Evolutionary conservation across 495 filamentous ascomycete species (phyloP).

Genomic region (Neurospora sp.): DNA sequence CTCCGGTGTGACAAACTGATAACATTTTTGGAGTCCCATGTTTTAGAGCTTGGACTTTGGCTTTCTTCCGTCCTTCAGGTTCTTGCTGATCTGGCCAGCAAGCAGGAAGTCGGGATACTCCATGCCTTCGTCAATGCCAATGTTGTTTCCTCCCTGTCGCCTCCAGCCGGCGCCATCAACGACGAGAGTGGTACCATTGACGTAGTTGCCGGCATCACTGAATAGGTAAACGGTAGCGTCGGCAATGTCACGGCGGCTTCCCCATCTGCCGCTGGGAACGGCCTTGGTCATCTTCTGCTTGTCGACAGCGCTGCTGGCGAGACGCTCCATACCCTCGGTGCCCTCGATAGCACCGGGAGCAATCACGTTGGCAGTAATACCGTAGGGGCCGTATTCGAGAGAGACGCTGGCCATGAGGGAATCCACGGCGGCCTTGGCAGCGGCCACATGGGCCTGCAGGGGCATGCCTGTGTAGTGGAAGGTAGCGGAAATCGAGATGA

Average conservation of each 20-base stretch:
- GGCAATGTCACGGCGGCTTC: conserved; percentile 79
- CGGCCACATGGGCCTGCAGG: conserved; percentile 75
- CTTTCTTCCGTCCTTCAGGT: conserved; percentile 32
- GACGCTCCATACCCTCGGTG: conserved; percentile 52
- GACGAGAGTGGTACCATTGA: conserved; percentile 69
- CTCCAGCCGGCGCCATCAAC: conserved; percentile 73
- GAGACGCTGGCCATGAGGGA: conserved; percentile 63
- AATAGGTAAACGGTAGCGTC: conserved; percentile 88
- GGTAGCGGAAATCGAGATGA: conserved; percentile 81
- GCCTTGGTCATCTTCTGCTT: conserved; percentile 16
- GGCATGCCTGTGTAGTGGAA: conserved; percentile 81
- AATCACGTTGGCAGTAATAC: conserved; percentile 82
- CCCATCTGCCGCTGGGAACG: conserved; percentile 62
- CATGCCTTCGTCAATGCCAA: conserved; percentile 37
- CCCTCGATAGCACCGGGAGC: conserved; percentile 66
- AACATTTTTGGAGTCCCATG: neutral
- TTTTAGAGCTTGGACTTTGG: conserved; percentile 31
- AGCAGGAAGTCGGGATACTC: conserved; percentile 36
- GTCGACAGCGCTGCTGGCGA: conserved; percentile 29
- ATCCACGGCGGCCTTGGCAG: conserved; percentile 88
- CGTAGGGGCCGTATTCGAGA: conserved; percentile 79
- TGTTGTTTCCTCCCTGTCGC: conserved; percentile 30
- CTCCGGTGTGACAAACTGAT: neutral
- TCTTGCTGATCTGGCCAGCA: conserved; percentile 29
- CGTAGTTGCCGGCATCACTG: conserved; percentile 70